Evolutionary conservation across 108 stramenopile species (phyloP).

Genomic region (Aurantiochytrium sp.): DNA sequence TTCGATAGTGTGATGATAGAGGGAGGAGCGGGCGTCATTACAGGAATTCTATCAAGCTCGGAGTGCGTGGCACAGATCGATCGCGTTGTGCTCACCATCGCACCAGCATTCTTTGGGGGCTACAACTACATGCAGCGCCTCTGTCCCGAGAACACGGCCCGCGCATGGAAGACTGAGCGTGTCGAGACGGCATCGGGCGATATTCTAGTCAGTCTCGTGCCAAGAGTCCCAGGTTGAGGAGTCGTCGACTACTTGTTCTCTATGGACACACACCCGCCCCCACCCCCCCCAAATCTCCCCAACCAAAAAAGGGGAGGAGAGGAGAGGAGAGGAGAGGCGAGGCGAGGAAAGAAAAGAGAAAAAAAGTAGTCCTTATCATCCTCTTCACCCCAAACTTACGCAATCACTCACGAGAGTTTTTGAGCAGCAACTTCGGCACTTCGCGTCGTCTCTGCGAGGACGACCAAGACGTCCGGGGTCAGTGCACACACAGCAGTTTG

Average conservation of each 20-base stretch:
- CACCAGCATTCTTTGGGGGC: conserved; percentile 16
- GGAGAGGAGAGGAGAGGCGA: no score
- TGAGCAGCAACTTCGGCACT: background rate
- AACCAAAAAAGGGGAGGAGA: no score
- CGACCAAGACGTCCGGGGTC: background rate
- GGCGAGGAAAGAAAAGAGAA: no score
- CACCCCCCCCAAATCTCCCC: no score
- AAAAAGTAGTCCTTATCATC: no score
- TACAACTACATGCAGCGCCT: background rate
- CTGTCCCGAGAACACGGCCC: background rate
- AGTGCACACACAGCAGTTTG: background rate
- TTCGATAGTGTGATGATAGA: background rate
- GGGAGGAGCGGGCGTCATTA: background rate
- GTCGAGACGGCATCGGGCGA: background rate
- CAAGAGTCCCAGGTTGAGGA: background rate
- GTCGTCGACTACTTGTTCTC: background rate
- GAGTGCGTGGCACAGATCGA: background rate
- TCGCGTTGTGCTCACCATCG: conserved; percentile 12
- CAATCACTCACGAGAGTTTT: no score
- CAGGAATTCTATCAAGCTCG: background rate
- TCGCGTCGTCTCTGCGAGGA: background rate
- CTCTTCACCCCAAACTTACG: no score
- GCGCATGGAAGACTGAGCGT: background rate
- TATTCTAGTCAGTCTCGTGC: background rate
- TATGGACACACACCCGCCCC: no score